Evolutionary conservation across 2,329 filamentous ascomycete genomes (phyloP).

Genomic region (Penicillium digitatum): DNA sequence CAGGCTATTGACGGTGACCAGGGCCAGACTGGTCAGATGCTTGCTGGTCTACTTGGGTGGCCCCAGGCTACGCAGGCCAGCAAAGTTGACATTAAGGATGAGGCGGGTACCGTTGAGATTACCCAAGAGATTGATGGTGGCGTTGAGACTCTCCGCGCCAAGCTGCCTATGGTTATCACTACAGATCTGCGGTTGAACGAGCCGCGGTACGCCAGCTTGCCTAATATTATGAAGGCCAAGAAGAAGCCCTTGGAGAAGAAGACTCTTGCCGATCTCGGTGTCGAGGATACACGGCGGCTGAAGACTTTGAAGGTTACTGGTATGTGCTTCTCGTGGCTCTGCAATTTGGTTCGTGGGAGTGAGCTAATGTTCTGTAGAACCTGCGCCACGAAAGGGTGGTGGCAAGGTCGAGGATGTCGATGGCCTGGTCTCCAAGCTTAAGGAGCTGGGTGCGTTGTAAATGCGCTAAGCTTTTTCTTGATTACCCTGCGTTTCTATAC

Average conservation of each 20-base stretch:
- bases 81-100: conserved; percentile 69
- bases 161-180: conserved; percentile 88
- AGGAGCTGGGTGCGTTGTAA: conserved; percentile 89
- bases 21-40: conserved; percentile 95
- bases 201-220: conserved; percentile 89
- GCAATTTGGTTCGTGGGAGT: neutral
- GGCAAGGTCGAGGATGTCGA: conserved; percentile 97
- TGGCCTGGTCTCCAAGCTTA: conserved; percentile 87
- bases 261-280: conserved; percentile 73
- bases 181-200: conserved; percentile 93
- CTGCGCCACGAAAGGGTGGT: conserved; percentile 79
- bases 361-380: conserved; percentile 56
- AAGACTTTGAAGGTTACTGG: conserved; percentile 86
- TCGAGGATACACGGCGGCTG: conserved; percentile 70
- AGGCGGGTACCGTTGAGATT: conserved; percentile 67
- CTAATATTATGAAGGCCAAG: conserved; percentile 99
- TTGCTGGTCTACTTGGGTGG: conserved; percentile 88
- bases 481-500: conserved; percentile 25
- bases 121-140: conserved; percentile 93
- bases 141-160: conserved; percentile 79
- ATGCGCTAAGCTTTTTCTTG: neutral
- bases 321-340: conserved; percentile 44
- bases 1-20: conserved; percentile 98
- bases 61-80: conserved; percentile 90
- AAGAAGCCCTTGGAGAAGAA: conserved; percentile 98